Base-by-base conservation (phyloP, 306 rosid species). In the Prunus mume region DNA sequence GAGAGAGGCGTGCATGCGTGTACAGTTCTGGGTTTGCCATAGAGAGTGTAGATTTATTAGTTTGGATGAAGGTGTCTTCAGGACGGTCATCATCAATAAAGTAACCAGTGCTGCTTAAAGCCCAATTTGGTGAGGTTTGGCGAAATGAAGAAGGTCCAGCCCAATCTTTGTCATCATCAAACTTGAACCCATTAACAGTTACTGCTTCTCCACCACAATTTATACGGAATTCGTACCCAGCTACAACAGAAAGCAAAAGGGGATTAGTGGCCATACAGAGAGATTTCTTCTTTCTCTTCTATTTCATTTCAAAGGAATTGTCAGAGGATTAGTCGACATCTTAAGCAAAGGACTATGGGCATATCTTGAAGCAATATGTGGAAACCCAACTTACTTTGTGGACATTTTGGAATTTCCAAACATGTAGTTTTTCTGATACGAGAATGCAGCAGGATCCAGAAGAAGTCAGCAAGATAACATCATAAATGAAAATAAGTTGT, bases 1-100 rank as follows among this genome's bases (percentile, higher is more conserved):
- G 87, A 73, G 97, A 88, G 79, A 88, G 78, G 6, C 91, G 96
- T 63, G 97, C 97, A 22, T 43, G 76, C 73, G 18, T 71, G 71
- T 91, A 91, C 27, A 89, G 78, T 47, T 83, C 68, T 66, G 84
- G 79, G 67, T 79, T 34, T 3, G 68, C 55, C 73, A 83, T n/a
- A 12, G 75, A 22, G 41, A 87, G 87, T 50, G 18, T 61, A 12
- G 87, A 73, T 71, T 62, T 1, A 79, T 81, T 89, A 12, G 74
- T 51, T 65, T 9, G 18, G 2, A 9, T 57, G 56, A 75, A 83
- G 66, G 24, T 62, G 38, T 83, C 79, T 0, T 30, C 1, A 28
- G 38, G 0, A 5, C 0, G 41, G 17, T 34, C 49, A 67, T 73
- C 74, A 70, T 86, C 92, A 24, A 83, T 0, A 57, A 87, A 89